Base-by-base conservation (phyloP, 208 protist genomes). In the Tritrichomonas musculus region DNA sequence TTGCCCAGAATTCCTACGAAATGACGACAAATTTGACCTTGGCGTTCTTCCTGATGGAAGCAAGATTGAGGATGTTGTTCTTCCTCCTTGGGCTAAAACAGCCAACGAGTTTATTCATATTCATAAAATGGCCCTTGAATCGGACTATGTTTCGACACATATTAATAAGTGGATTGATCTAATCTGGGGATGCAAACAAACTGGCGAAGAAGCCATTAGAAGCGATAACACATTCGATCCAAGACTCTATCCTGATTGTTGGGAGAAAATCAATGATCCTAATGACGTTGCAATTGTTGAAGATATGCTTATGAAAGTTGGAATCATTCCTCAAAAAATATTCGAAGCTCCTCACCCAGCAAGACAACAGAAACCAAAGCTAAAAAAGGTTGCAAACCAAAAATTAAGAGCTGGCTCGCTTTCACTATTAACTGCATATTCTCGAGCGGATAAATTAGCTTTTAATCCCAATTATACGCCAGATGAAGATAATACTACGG, bases 1-100 rank as follows among this genome's bases (percentile, higher is more conserved):
- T 93, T 93, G 94, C 25, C 93, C 95, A 1, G 94, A 96, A 25
- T 95, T 96, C 49, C 93, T 97, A 1, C 2, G 66, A 17, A 96
- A 96, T 72, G 27, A 30, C 27, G 94, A 95, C 93, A 17, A 65
- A 20, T 93, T 96, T 47, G 33, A 94, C 25, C 93, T 97, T 39
- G 96, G 96, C 27, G 36, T 50, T 20, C 9, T 53, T 17, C 66
- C 93, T 55, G 69, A 95, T 92, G 94, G 93, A 41, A 57, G 25
- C 20, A 8, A n/a, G 9, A 41, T 95, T 33, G 49, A 66, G 25
- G 25, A 95, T 60, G 94, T 95, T 9, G 22, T 77, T 25, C 72
- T 95, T 13, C 93, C 94, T 13, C 65, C 47, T 1, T 95, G 94
- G 94, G 94, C 94, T 30, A 72, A 93, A 53, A 53, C 36, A 20